Conservation (phyloP, 2,329 filamentous ascomycete species). For the Rhinocladiella similis region DNA sequence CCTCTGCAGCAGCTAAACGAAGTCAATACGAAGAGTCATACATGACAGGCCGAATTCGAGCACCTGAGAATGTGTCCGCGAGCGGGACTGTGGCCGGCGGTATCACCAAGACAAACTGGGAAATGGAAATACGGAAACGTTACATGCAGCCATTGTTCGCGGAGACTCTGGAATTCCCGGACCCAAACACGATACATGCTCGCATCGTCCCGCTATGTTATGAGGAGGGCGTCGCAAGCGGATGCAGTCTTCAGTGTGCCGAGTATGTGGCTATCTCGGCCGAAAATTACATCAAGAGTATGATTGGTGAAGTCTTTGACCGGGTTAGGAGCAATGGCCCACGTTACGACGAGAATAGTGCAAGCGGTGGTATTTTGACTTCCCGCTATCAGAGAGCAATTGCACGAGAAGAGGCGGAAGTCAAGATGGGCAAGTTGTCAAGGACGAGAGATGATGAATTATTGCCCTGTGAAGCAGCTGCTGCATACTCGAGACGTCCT, state of each 20-base stretch:
- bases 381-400: conserved; percentile 74
- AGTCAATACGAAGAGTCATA: conserved; percentile 45
- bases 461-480: conserved; percentile 76
- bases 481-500: conserved; percentile 68
- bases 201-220: conserved; percentile 67
- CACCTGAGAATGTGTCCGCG: conserved; percentile 56
- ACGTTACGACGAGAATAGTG: conserved; percentile 57
- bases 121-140: conserved; percentile 64
- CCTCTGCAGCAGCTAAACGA: conserved; percentile 15
- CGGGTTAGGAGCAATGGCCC: conserved; percentile 58
- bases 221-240: conserved; percentile 60
- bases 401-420: conserved; percentile 71
- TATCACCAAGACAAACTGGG: conserved; percentile 75
- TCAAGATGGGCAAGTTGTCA: conserved; percentile 69
- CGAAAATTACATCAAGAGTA: conserved; percentile 64
- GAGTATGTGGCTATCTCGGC: conserved; percentile 62
- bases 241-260: conserved; percentile 54
- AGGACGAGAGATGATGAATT: conserved; percentile 72
- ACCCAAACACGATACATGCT: conserved; percentile 55
- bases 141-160: conserved; percentile 62
- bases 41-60: conserved; percentile 49
- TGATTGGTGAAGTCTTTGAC: conserved; percentile 55
- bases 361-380: conserved; percentile 73
- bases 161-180: conserved; percentile 65
- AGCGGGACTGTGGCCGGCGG: conserved; percentile 55